Evolutionary conservation across 2,329 filamentous ascomycete genomes (phyloP), one percentile per base, ranked within the genome.

Genomic region (Penicillium sp.): DNA sequence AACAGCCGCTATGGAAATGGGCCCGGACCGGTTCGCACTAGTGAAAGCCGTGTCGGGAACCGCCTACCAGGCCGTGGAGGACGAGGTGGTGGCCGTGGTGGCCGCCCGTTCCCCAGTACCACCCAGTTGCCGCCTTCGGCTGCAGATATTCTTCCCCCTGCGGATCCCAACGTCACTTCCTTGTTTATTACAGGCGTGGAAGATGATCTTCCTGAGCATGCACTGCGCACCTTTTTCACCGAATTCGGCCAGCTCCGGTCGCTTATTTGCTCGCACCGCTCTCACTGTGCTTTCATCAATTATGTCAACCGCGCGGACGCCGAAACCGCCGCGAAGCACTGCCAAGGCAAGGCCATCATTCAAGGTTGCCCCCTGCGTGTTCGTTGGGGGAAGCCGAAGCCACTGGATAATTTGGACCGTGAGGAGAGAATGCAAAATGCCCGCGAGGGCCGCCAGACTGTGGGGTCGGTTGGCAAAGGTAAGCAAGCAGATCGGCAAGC

Each of bases 281-380:
- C 91, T 15, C 93, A 97, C 65, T 97, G 90, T 68, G 93, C 93
- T 1, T 98, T 97, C 65, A 77, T 98, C 71, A 98, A 98, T 72
- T 98, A 88, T 67, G 83, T 89, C 59, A 87, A 85, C 3, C 80
- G 93, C 50, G 82, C 88, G 54, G 85, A 80, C 1, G 93, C 94
- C 0, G 93, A 98, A 71, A 83, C 79, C 51, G 94, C 94, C 0
- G 88, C 93, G 0, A 81, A 82, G 31, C 81, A 87, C 19, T 91
- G 88, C 59, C 85, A 95, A 67, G 93, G 94, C 6, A 86, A 85
- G 54, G 88, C 89, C 0, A 81, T 97, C 6, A 87, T 98, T 61
- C 84, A 89, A 32, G 93, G 93, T 3, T 96, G 91, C 61, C 93
- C 93, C 0, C 70, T 98, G 53, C 78, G 91, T 29, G 83, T 98